Evolutionary conservation across 306 rosid species (phyloP), one percentile per base, ranked within the genome.

Genomic region (Begonia masoniana): DNA sequence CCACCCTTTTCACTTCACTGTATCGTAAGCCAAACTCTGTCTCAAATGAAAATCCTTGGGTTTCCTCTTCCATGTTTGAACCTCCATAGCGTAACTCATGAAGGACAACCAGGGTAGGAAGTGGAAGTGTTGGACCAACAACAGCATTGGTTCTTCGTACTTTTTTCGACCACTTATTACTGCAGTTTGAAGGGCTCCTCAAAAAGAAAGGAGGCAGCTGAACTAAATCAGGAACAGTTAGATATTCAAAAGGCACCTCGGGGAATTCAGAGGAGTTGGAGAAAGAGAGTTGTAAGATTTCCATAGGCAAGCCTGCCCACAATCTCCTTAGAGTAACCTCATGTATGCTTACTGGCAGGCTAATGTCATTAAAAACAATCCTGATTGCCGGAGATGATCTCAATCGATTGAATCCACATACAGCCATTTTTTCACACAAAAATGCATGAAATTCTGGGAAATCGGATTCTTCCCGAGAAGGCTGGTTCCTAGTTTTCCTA

Each of bases 111-210:
- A 81, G 65, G 63, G 74, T 43, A 54, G 89, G 84, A 52, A 85
- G 76, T 53, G 89, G 95, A 67, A 78, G 74, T 52, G 74, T 62
- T 47, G 95, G 95, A 74, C 95, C 89, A 16, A 81, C 80, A 39
- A 81, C 66, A 58, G 51, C 73, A 47, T 75, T 75, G 59, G 23
- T 35, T 24, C n/a, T 59, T 49, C 16, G 63, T 31, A 66, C 71
- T 61, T 75, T 70, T 23, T 16, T 13, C 41, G 76, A 58, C 76
- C 80, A 70, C 65, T 56, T 75, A 43, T 65, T 74, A 68, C 70
- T 54, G 67, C 74, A 74, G 52, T 49, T 52, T 16, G 73, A 72
- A 11, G 82, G 67, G 58, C 70, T 71, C 65, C 94, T 74, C 66
- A 70, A 58, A 61, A 79, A 58, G 67, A 85, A 81, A 39, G 91